Conservation (phyloP, 768 basidiomycete species). For the Auricularia sp. region DNA sequence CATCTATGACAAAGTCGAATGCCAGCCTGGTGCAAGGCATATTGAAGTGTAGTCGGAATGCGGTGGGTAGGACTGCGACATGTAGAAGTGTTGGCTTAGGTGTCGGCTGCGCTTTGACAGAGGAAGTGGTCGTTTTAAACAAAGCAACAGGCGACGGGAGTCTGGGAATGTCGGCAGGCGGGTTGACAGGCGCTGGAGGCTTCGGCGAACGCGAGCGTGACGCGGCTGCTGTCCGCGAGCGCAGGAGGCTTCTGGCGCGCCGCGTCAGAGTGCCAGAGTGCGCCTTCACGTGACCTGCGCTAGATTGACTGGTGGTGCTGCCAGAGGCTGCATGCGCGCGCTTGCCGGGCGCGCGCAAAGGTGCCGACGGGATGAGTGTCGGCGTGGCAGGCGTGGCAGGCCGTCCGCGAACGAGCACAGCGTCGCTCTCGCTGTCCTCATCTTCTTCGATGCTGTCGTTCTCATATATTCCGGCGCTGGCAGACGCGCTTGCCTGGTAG, state of each 20-base stretch:
- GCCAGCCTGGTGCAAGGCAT: constrained; percentile 30
- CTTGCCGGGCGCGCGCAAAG: background rate
- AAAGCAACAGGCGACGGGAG: background rate
- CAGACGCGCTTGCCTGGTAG: constrained; percentile 70
- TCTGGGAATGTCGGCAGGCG: background rate
- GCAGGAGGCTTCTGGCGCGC: background rate
- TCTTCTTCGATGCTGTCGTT: constrained; percentile 2
- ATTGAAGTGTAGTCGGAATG: constrained; percentile 33
- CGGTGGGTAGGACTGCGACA: constrained; percentile 36
- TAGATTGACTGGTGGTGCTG: background rate
- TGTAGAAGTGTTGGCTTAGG: background rate
- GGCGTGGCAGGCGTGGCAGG: background rate
- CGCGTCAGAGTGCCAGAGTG: background rate
- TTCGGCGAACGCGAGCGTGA: background rate
- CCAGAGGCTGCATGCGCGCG: background rate
- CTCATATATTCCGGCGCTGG: constrained; percentile 38
- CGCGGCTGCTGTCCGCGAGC: background rate
- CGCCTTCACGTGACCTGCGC: background rate
- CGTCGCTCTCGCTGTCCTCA: background rate
- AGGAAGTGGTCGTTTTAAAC: background rate
- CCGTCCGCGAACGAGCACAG: background rate
- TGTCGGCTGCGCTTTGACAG: background rate
- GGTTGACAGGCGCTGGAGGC: background rate
- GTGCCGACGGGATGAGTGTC: background rate
- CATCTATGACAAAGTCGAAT: constrained; percentile 48